Conservation (phyloP, 768 basidiomycete genomes). For the Amanita muscaria region DNA sequence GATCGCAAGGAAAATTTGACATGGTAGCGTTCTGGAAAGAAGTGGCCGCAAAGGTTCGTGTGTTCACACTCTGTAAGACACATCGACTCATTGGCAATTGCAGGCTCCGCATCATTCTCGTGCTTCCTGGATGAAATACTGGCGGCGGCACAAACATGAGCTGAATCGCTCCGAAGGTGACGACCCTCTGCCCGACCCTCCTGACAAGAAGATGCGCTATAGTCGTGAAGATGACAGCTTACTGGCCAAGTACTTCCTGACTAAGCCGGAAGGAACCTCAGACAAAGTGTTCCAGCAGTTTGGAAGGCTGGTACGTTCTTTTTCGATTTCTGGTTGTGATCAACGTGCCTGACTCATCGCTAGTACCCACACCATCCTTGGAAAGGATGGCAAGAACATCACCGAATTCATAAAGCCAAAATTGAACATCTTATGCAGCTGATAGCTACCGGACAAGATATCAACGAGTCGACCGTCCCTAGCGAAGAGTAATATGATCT, state of each 20-base stretch:
- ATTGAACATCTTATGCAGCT: slow-evolving; percentile 73
- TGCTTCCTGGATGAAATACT: slow-evolving; percentile 93
- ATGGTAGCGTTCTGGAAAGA: slow-evolving; percentile 81
- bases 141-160: slow-evolving; percentile 83
- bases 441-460: slow-evolving; percentile 46
- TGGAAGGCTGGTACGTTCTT: slow-evolving; percentile 48
- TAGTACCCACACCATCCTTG: slow-evolving; percentile 86
- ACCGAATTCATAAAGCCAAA: slow-evolving; percentile 79
- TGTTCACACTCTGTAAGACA: no score
- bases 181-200: slow-evolving; percentile 64
- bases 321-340: background rate
- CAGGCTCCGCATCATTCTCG: slow-evolving; percentile 87
- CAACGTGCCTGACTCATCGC: background rate
- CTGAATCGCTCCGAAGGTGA: slow-evolving; percentile 56
- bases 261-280: slow-evolving; percentile 70
- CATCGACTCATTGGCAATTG: no score
- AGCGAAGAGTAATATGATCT: background rate
- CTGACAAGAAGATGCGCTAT: slow-evolving; percentile 86
- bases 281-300: slow-evolving; percentile 82
- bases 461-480: slow-evolving; percentile 20
- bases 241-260: slow-evolving; percentile 65
- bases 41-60: slow-evolving; percentile 51
- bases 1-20: slow-evolving; percentile 51
- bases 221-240: slow-evolving; percentile 71
- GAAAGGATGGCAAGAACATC: slow-evolving; percentile 93